phyloP scores from a whole-genome alignment of 768 basidiomycete species.

The Russula sp. region DNA sequence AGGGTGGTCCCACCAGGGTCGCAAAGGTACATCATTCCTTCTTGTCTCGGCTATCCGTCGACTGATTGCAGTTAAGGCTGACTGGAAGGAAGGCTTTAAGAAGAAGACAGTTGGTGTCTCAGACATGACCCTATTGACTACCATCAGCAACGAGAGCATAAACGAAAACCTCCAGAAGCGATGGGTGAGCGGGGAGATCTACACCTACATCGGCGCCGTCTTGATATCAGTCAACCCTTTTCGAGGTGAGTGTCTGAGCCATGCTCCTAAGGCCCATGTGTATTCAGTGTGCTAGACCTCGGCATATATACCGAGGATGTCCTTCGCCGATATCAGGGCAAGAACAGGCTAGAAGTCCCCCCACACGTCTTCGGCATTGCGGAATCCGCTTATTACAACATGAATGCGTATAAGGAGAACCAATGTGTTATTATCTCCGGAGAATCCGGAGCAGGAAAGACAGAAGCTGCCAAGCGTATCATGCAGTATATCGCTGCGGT shows the following conservation, averaged over 20 bases:
- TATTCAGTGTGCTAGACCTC: conserved; percentile 53
- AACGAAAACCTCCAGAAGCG: conserved; percentile 98
- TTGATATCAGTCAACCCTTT: conserved; percentile 99
- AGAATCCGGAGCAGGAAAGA: conserved; percentile 98
- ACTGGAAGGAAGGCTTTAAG: conserved; percentile 99
- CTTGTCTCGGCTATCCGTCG: not conserved
- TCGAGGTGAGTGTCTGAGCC: conserved; percentile 49
- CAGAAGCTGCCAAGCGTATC: conserved; percentile 97
- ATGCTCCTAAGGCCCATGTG: not conserved
- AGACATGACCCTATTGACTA: conserved; percentile 96
- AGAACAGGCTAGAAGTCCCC: conserved; percentile 96
- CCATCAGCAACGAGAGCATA: conserved; percentile 95
- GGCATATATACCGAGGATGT: conserved; percentile 96
- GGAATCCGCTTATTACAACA: conserved; percentile 96
- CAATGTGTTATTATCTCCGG: conserved; percentile 99
- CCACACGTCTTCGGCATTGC: conserved; percentile 98
- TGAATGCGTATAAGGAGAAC: conserved; percentile 99
- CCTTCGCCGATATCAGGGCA: conserved; percentile 81
- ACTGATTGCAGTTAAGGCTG: conserved; percentile 53
- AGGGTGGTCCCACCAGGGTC: conserved; percentile 51
- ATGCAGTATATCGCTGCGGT: conserved; percentile 99
- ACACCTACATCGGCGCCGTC: conserved; percentile 98
- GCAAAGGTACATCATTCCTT: conserved; percentile 55
- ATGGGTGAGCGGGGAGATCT: conserved; percentile 93
- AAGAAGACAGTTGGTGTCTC: conserved; percentile 98